phyloP scores from a whole-genome alignment of 75 land plant species.

The Selaginella moellendorffii region DNA sequence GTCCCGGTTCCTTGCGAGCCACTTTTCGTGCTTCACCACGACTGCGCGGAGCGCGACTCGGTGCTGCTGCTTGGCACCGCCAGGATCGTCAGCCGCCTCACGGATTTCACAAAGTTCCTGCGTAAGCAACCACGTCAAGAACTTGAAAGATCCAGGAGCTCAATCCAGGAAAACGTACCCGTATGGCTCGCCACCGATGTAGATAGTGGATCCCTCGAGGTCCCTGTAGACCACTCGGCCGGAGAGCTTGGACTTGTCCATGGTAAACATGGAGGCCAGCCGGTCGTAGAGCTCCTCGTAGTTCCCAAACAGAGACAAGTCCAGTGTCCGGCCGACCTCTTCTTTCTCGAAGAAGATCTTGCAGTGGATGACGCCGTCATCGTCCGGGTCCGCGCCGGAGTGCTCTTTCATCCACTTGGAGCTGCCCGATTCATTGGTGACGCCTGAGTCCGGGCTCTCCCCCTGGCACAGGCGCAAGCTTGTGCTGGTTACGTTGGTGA shows the following conservation, averaged over 20 bases:
- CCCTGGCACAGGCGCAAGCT: background rate
- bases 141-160: background rate
- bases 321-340: conserved; percentile 3
- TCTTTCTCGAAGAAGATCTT: conserved; percentile 5
- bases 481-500: background rate
- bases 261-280: background rate
- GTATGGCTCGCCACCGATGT: conserved; percentile 61
- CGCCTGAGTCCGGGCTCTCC: background rate
- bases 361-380: background rate
- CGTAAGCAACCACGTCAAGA: background rate
- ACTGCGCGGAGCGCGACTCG: background rate
- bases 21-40: too few species aligned
- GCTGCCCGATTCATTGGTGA: background rate
- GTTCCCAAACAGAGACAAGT: background rate
- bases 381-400: background rate
- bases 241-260: background rate
- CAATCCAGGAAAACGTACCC: conserved; percentile 18
- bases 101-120: conserved; percentile 7
- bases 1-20: background rate
- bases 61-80: background rate
- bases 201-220: conserved; percentile 38
- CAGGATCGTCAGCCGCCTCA: background rate
- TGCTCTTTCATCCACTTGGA: background rate
- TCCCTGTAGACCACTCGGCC: conserved; percentile 39
- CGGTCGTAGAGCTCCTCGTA: conserved; percentile 3